Evolutionary conservation across 2,329 filamentous ascomycete genomes (phyloP), one percentile per base, ranked within the genome.

Genomic region (Colletotrichum agaves): DNA sequence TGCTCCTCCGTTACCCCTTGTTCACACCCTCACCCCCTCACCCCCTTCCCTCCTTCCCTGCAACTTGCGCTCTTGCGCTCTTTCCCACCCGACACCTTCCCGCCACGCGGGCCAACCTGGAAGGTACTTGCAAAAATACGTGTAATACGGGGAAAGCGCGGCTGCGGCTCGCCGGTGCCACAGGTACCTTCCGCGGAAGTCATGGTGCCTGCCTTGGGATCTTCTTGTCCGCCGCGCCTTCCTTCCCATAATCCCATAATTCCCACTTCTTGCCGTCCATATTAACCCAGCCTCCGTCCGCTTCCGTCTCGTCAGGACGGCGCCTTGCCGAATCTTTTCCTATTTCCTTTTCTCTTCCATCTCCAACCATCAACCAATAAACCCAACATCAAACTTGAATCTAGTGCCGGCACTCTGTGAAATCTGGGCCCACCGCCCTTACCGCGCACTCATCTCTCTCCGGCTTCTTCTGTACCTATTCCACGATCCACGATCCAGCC

Each of bases 211-310:
- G 43, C 57, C 57, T 60, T 60, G 57, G 35, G 35, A 37, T 37
- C 35, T 37, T 27, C 27, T 37, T 37, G 35, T 11, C 5, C 35
- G 35, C 35, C 35, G 35, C 35, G 35, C 35, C 35, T 13, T 21
- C 19, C 37, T 57, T 52, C 46, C 58, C 44, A 50, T 35, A 61
- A 61, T 41, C 52, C 64, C 46, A 49, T 55, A 33, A 52, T 52
- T 64, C 46, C 47, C 61, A 58, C 61, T 47, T 49, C 8, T 59
- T n/a, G 31, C 58, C 58, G 37, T 63, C 63, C 63, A 63, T 67
- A 64, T 59, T 67, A 67, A 67, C 61, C 64, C 64, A 63, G 61
- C 64, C 33, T 23, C 63, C 64, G 46, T 56, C 64, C 64, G 61
- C 64, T 7, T 59, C 53, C 23, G 19, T 44, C 7, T 52, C 58